phyloP scores from a whole-genome alignment of 2,329 filamentous ascomycete genomes.

The Aspergillus sp. region DNA sequence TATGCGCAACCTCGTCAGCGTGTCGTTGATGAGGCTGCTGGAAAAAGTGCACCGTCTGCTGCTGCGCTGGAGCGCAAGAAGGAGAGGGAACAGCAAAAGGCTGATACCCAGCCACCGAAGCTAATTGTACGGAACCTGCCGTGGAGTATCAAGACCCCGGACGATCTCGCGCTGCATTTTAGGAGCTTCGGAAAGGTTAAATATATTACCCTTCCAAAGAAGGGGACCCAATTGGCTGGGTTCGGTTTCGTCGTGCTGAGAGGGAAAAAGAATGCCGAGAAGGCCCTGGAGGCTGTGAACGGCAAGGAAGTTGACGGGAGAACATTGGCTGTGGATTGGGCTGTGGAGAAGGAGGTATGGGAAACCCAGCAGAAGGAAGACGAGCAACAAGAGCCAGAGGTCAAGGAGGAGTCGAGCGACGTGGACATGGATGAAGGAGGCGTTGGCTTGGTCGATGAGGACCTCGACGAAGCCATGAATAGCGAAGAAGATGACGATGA shows the following conservation, averaged over 20 bases:
- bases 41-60: conserved; percentile 40
- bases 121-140: conserved; percentile 90
- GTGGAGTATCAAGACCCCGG: conserved; percentile 87
- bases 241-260: conserved; percentile 92
- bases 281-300: conserved; percentile 79
- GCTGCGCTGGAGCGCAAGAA: conserved; percentile 39
- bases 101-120: conserved; percentile 65
- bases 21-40: conserved; percentile 54
- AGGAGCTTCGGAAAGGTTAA: conserved; percentile 89
- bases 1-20: conserved; percentile 83
- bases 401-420: conserved; percentile 45
- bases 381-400: conserved; percentile 21
- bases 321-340: conserved; percentile 91
- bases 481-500: conserved; percentile 35
- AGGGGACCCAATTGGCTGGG: conserved; percentile 70
- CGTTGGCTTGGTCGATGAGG: conserved; percentile 19
- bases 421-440: conserved; percentile 55
- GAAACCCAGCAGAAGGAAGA: conserved; percentile 59
- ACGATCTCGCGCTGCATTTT: conserved; percentile 78
- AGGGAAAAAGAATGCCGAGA: conserved; percentile 86
- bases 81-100: conserved; percentile 57
- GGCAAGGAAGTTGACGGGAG: conserved; percentile 87
- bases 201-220: conserved; percentile 78
- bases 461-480: conserved; percentile 49
- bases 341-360: conserved; percentile 88